Evolutionary conservation across 2,329 filamentous ascomycete genomes (phyloP).

Genomic region (Fonsecaea pugnacius): DNA sequence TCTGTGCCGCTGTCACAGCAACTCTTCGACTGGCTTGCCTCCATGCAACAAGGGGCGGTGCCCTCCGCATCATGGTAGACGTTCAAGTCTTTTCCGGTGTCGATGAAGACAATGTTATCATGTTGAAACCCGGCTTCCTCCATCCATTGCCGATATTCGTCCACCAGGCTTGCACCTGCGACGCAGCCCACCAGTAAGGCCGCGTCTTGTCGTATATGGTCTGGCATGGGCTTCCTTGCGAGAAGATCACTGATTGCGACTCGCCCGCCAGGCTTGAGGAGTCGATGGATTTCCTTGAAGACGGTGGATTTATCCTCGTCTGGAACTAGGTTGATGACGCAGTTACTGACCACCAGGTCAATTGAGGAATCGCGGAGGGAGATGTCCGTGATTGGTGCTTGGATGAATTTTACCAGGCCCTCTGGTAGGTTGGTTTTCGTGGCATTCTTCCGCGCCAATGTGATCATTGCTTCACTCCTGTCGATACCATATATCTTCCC

Average conservation of each 20-base stretch:
- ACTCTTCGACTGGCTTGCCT: neutral
- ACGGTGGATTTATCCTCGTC: constrained; percentile 56
- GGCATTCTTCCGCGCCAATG: constrained; percentile 13
- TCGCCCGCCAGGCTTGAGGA: constrained; percentile 62
- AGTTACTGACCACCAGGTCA: constrained; percentile 67
- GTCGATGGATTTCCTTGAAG: constrained; percentile 62
- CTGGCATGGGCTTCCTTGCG: constrained; percentile 44
- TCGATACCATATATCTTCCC: constrained; percentile 17
- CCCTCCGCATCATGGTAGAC: constrained; percentile 19
- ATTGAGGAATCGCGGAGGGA: constrained; percentile 48
- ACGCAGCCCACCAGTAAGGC: constrained; percentile 65
- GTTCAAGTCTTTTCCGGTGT: constrained; percentile 51
- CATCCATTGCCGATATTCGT: constrained; percentile 59
- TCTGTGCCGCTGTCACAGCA: neutral
- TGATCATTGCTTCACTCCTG: constrained; percentile 1
- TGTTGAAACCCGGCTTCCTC: constrained; percentile 57
- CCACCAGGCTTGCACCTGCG: constrained; percentile 59
- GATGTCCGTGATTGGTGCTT: constrained; percentile 58
- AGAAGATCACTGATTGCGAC: constrained; percentile 66
- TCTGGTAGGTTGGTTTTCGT: constrained; percentile 6
- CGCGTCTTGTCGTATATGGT: constrained; percentile 55
- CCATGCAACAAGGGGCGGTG: constrained; percentile 21
- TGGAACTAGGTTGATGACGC: constrained; percentile 65
- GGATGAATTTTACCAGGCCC: constrained; percentile 52
- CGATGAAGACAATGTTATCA: constrained; percentile 47